Evolutionary conservation across 2,329 filamentous ascomycete genomes (phyloP).

Genomic region (Delphinella strobiligena): DNA sequence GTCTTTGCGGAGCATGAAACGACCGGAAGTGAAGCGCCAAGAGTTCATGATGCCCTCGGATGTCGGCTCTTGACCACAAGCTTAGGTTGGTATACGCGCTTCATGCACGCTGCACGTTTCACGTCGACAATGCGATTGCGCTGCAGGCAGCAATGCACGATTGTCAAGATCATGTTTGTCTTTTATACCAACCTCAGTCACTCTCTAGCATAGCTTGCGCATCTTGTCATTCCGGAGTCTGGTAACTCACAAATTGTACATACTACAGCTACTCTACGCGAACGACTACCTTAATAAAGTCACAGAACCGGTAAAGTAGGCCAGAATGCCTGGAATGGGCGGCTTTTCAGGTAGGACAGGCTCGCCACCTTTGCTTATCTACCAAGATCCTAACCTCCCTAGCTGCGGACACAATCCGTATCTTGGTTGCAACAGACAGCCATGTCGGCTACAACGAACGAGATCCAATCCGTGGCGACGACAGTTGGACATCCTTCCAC

Average conservation of each 20-base stretch:
- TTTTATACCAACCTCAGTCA: not conserved
- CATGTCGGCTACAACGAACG: slow-evolving; percentile 96
- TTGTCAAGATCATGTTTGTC: too few species aligned
- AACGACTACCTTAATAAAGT: too few species aligned
- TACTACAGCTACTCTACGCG: too few species aligned
- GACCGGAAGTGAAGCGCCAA: not conserved
- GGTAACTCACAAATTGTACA: too few species aligned
- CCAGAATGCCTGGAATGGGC: slow-evolving; percentile 4
- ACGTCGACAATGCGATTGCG: too few species aligned
- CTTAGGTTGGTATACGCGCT: too few species aligned
- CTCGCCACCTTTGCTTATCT: too few species aligned
- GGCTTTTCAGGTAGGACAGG: not conserved
- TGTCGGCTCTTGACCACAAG: too few species aligned
- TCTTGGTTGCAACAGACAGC: slow-evolving; percentile 89
- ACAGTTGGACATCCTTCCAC: slow-evolving; percentile 93
- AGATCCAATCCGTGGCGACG: slow-evolving; percentile 86
- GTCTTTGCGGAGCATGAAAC: slow-evolving; percentile 3
- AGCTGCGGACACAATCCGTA: slow-evolving; percentile 77
- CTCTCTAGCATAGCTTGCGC: too few species aligned
- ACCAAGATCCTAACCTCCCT: not conserved
- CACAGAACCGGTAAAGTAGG: too few species aligned
- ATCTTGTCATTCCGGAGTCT: too few species aligned
- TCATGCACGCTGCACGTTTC: too few species aligned
- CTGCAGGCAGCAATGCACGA: not conserved
- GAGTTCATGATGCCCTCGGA: not conserved